phyloP scores from a whole-genome alignment of 192 early-diverging fungal species.

The Coemansia sp. region DNA sequence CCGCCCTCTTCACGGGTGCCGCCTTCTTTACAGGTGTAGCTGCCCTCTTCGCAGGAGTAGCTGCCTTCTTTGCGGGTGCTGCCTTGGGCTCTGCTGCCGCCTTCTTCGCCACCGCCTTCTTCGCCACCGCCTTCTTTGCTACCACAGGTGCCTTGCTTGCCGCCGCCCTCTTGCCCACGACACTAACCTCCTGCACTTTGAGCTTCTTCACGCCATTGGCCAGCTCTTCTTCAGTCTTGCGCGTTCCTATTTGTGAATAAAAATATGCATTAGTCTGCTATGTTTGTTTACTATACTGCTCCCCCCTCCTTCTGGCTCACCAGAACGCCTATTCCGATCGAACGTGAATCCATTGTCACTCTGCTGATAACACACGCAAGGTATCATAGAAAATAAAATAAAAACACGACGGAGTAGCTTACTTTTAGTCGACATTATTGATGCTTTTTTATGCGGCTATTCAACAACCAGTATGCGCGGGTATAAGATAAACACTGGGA shows the following conservation, averaged over 20 bases:
- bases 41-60: too few species aligned
- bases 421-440: slow-evolving; percentile 24
- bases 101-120: slow-evolving; percentile 1
- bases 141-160: not conserved
- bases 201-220: slow-evolving; percentile 35
- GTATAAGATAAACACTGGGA: not conserved
- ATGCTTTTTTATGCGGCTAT: not conserved
- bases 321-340: too few species aligned
- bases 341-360: not conserved
- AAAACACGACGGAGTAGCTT: slow-evolving; percentile 13
- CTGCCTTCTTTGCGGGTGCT: slow-evolving; percentile 9
- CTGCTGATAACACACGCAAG: not conserved
- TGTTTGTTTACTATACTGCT: not conserved
- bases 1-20: slow-evolving; percentile 3
- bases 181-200: slow-evolving; percentile 28
- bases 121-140: slow-evolving; percentile 17
- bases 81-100: slow-evolving; percentile 18
- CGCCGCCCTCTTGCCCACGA: not conserved
- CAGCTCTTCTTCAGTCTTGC: slow-evolving; percentile 21
- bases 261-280: not conserved
- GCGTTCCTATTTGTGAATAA: slow-evolving; percentile 32
- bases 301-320: not conserved
- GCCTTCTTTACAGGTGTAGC: slow-evolving; percentile 10
- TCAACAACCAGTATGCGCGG: not conserved
- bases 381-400: not conserved